Conservation (phyloP, 2,329 filamentous ascomycete species). For the Blastomyces silverae region DNA sequence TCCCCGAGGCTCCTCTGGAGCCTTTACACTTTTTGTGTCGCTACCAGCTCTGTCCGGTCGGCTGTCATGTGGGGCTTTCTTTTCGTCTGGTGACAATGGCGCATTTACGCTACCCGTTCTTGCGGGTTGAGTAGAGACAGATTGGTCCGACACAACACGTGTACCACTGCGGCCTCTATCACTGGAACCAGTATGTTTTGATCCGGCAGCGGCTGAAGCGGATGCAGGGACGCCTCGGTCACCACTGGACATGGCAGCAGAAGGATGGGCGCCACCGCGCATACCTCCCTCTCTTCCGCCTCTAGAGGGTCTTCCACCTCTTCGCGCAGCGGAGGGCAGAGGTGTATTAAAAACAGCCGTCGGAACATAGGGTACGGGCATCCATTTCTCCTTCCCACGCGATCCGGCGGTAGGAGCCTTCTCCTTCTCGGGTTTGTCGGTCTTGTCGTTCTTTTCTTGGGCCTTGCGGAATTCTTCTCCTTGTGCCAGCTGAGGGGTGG, state of each 20-base stretch:
- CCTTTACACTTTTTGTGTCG: slow-evolving; percentile 25
- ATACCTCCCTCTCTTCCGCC: slow-evolving; percentile 48
- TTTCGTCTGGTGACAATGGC: slow-evolving; percentile 27
- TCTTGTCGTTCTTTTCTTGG: slow-evolving; percentile 53
- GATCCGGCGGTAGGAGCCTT: slow-evolving; percentile 53
- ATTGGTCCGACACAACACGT: slow-evolving; percentile 35
- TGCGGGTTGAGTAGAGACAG: slow-evolving; percentile 35
- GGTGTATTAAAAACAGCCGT: slow-evolving; percentile 82
- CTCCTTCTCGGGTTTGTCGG: slow-evolving; percentile 51
- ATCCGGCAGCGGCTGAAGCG: slow-evolving; percentile 23
- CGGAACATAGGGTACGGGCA: slow-evolving; percentile 72
- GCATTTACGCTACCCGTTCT: slow-evolving; percentile 35
- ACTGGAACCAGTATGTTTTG: slow-evolving; percentile 30
- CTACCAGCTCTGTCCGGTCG: slow-evolving; percentile 29
- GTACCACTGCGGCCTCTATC: slow-evolving; percentile 35
- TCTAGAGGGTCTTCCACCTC: slow-evolving; percentile 51
- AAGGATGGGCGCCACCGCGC: slow-evolving; percentile 40
- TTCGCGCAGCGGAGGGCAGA: slow-evolving; percentile 48
- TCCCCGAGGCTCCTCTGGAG: slow-evolving; percentile 26
- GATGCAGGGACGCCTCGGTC: slow-evolving; percentile 34
- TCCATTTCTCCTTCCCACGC: slow-evolving; percentile 75
- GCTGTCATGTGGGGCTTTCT: slow-evolving; percentile 28
- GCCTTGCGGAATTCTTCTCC: slow-evolving; percentile 70
- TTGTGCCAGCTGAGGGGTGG: slow-evolving; percentile 74
- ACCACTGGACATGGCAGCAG: slow-evolving; percentile 26